A percentile compares a stretch with the other conserved stretches of the same genome.
Evolutionary conservation across 768 basidiomycete species (phyloP).

Genomic region (Suillus variegatus): DNA sequence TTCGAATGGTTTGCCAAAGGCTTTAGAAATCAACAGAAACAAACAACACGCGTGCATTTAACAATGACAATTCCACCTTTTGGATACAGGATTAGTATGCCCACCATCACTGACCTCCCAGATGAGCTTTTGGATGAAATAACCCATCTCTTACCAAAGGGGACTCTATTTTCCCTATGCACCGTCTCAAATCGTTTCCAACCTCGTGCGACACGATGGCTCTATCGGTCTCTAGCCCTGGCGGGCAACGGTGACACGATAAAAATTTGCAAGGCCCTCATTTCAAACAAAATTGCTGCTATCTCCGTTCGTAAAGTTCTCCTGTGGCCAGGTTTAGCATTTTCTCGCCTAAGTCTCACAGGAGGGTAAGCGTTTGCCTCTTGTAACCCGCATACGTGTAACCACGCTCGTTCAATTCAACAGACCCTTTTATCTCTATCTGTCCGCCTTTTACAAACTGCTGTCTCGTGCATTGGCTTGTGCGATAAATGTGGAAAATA

Average conservation of each 20-base stretch:
- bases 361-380: neutral
- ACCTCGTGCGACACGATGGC: slow-evolving; percentile 3
- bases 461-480: slow-evolving; percentile 1
- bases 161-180: neutral
- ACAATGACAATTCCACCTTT: neutral
- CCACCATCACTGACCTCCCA: slow-evolving; percentile 9
- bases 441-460: slow-evolving; percentile 8
- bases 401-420: neutral
- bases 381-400: neutral
- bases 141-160: neutral
- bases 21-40: slow-evolving; percentile 5
- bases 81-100: neutral
- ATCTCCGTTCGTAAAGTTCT: slow-evolving; percentile 6
- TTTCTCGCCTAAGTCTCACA: neutral
- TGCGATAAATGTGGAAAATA: neutral
- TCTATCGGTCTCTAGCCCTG: slow-evolving; percentile 6
- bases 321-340: slow-evolving; percentile 3
- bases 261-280: slow-evolving; percentile 5
- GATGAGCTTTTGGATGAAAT: slow-evolving; percentile 11
- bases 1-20: neutral
- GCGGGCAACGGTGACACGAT: neutral
- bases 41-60: neutral
- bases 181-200: slow-evolving; percentile 4
- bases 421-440: slow-evolving; percentile 7
- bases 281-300: slow-evolving; percentile 12